phyloP scores from a whole-genome alignment of 768 basidiomycete genomes.

The Tylopilus balloui region DNA sequence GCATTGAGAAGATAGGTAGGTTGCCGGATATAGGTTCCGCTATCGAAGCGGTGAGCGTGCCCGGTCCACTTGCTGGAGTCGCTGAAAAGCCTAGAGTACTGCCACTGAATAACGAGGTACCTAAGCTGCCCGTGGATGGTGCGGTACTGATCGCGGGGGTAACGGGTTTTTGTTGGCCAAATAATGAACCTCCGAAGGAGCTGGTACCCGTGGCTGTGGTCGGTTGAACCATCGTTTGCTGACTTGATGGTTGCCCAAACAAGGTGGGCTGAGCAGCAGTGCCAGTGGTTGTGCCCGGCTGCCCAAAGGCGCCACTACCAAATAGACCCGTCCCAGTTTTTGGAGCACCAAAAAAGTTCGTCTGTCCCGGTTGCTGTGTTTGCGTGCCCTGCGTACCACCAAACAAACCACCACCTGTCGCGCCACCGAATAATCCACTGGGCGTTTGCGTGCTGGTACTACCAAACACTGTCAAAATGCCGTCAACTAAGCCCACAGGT shows the following conservation, averaged over 20 bases:
- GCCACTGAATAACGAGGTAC: constrained; percentile 39
- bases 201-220: constrained; percentile 26
- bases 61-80: constrained; percentile 46
- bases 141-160: constrained; percentile 45
- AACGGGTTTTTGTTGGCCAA: constrained; percentile 46
- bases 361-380: constrained; percentile 35
- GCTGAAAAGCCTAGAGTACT: constrained; percentile 38
- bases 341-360: constrained; percentile 26
- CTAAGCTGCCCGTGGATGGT: constrained; percentile 36
- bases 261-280: constrained; percentile 33
- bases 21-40: constrained; percentile 77
- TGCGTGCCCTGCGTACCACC: constrained; percentile 33
- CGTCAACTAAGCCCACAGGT: constrained; percentile 6
- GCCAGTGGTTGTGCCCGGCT: constrained; percentile 32
- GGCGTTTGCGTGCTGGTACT: constrained; percentile 27
- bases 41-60: constrained; percentile 77
- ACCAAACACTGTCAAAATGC: constrained; percentile 34
- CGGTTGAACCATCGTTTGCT: constrained; percentile 38
- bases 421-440: constrained; percentile 37
- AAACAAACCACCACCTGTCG: constrained; percentile 33
- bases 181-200: constrained; percentile 43
- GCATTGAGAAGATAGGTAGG: constrained; percentile 69
- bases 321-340: constrained; percentile 41
- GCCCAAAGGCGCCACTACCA: constrained; percentile 49
- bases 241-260: constrained; percentile 52